Evolutionary conservation across 371 early-diverging fungal species (phyloP).

Genomic region (Actinomucor elegans): DNA sequence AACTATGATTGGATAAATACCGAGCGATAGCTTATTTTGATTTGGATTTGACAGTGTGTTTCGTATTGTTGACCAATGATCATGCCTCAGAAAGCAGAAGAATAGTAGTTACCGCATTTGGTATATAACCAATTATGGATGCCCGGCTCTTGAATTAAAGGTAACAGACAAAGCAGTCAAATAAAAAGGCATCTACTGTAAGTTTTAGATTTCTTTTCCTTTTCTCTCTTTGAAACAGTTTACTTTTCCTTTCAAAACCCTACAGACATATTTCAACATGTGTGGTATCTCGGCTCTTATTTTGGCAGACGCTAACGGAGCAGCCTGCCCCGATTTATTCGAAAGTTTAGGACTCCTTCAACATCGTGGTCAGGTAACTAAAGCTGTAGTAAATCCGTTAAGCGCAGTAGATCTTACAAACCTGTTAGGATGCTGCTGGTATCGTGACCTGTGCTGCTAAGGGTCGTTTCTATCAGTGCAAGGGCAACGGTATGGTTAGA

Average conservation of each 20-base stretch:
- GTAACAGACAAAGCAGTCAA: too few relatives aligned
- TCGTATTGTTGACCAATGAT: too few relatives aligned
- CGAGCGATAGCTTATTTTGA: too few relatives aligned
- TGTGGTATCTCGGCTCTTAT: slow-evolving; percentile 92
- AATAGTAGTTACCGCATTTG: too few relatives aligned
- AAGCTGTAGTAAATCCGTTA: too few relatives aligned
- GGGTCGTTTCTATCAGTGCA: slow-evolving; percentile 96
- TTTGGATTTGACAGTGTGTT: too few relatives aligned
- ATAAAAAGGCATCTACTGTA: too few relatives aligned
- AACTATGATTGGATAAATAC: too few relatives aligned
- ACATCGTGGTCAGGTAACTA: slow-evolving; percentile 94
- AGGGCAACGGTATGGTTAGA: slow-evolving; percentile 97
- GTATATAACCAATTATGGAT: too few relatives aligned
- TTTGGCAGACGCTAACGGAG: slow-evolving; percentile 76
- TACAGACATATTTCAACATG: slow-evolving; percentile 51
- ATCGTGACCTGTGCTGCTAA: slow-evolving; percentile 95
- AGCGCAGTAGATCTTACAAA: neutral
- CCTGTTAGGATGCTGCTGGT: slow-evolving; percentile 93
- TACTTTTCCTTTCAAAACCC: neutral
- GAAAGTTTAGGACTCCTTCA: slow-evolving; percentile 93
- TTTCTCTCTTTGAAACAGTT: neutral
- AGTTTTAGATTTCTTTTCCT: neutral
- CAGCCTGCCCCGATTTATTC: slow-evolving; percentile 83
- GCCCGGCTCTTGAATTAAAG: too few relatives aligned
- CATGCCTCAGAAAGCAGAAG: too few relatives aligned